These are phyloP conservation scores for Pseudogymnoascus sp. DNA, from an alignment of 2,329 filamentous ascomycete species.

Conservation along the genomic window DNA sequence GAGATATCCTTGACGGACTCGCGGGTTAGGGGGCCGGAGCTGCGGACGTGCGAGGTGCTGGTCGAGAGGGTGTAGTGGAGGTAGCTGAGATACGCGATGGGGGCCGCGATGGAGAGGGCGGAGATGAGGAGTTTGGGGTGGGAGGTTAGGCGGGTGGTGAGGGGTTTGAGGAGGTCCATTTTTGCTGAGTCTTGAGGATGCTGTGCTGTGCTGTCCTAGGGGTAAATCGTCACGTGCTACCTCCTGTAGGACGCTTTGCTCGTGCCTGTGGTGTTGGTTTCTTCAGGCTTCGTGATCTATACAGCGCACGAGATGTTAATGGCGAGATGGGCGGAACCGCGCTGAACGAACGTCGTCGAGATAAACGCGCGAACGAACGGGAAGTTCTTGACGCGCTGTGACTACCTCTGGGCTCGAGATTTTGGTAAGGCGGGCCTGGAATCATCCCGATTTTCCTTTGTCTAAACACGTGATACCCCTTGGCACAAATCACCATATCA, in stretches of 20 bases:
- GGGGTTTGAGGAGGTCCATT: neutral
- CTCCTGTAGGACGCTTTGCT: too few species aligned
- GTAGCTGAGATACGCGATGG: neutral
- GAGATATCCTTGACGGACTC: neutral
- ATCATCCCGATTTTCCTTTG: neutral
- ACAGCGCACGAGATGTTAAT: too few species aligned
- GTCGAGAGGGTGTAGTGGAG: neutral
- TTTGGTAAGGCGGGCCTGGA: too few species aligned
- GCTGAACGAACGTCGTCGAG: too few species aligned
- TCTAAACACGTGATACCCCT: neutral
- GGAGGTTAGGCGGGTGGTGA: neutral
- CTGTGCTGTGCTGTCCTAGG: neutral
- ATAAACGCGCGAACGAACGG: too few species aligned
- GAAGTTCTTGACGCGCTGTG: too few species aligned
- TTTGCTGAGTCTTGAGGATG: neutral
- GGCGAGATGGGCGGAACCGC: too few species aligned
- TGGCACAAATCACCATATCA: neutral
- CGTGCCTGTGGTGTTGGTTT: too few species aligned
- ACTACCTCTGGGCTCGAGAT: too few species aligned
- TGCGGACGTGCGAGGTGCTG: neutral
- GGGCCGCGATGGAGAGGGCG: neutral
- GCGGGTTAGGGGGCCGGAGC: neutral
- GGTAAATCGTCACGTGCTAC: too few species aligned
- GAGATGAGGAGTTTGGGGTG: neutral
- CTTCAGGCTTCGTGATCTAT: too few species aligned